These are phyloP conservation scores for Cercospora sojina DNA, from an alignment of 2,329 filamentous ascomycete species.

Conservation along the genomic window DNA sequence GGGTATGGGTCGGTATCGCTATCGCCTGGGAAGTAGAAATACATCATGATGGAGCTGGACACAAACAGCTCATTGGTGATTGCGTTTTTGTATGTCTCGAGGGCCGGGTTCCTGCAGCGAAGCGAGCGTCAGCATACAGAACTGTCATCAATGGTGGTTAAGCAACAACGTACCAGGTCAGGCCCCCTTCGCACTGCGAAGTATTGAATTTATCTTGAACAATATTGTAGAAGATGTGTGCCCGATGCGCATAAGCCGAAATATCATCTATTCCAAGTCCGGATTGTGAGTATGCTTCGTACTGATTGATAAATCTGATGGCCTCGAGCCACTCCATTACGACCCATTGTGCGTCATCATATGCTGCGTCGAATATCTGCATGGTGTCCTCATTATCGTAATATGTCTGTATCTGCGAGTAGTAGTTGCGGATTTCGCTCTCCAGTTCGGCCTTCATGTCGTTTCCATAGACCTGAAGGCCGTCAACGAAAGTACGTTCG, in stretches of 20 bases:
- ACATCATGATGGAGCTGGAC: slow-evolving; percentile 83
- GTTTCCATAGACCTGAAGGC: slow-evolving; percentile 20
- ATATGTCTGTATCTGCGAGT: slow-evolving; percentile 32
- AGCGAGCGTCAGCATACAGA: not conserved
- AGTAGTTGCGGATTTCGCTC: slow-evolving; percentile 31
- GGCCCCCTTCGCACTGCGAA: slow-evolving; percentile 77
- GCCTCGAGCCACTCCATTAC: slow-evolving; percentile 39
- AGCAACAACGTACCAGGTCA: slow-evolving; percentile 65
- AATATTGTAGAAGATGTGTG: slow-evolving; percentile 83
- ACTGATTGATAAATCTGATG: slow-evolving; percentile 36
- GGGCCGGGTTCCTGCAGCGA: slow-evolving; percentile 59
- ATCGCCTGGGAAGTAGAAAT: slow-evolving; percentile 83
- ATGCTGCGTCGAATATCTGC: slow-evolving; percentile 37
- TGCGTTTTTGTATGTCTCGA: slow-evolving; percentile 88
- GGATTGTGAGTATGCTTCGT: slow-evolving; percentile 26
- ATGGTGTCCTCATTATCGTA: slow-evolving; percentile 32
- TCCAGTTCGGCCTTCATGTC: slow-evolving; percentile 13
- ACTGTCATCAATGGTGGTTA: not conserved
- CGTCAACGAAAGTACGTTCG: slow-evolving; percentile 19
- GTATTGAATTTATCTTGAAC: slow-evolving; percentile 79
- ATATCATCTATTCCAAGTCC: slow-evolving; percentile 79
- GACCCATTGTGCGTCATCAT: slow-evolving; percentile 40
- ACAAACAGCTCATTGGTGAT: slow-evolving; percentile 95
- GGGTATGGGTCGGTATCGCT: slow-evolving; percentile 53
- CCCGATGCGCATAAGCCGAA: slow-evolving; percentile 75